These are phyloP conservation scores for Geranium rotundifolium DNA, from an alignment of 345 rosid species.

Conservation along the genomic window DNA sequence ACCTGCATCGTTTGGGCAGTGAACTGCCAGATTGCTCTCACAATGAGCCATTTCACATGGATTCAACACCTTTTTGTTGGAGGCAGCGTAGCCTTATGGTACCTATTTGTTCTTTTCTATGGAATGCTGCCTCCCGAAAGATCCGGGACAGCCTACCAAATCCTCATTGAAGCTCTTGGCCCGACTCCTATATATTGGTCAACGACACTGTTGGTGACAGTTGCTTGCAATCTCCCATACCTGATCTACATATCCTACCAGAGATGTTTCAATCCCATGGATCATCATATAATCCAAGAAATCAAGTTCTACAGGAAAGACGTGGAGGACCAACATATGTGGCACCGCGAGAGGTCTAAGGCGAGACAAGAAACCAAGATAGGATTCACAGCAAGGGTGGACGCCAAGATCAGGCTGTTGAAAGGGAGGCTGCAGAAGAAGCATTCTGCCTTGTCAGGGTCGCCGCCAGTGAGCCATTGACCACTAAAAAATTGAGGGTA, in stretches of 20 bases:
- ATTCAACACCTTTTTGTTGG: conserved; percentile 84
- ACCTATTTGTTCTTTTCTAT: conserved; percentile 58
- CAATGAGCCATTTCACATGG: conserved; percentile 98
- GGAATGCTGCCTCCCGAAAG: conserved; percentile 51
- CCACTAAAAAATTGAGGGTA: no score
- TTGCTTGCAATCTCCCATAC: conserved; percentile 55
- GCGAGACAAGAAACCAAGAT: conserved; percentile 81
- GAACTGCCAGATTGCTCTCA: conserved; percentile 84
- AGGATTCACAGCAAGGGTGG: conserved; percentile 81
- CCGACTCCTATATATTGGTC: conserved; percentile 79
- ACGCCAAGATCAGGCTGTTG: conserved; percentile 77
- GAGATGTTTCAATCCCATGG: conserved; percentile 69
- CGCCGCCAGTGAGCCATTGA: background rate
- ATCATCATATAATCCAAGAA: conserved; percentile 94
- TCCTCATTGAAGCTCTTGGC: conserved; percentile 71
- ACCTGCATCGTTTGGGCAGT: conserved; percentile 93
- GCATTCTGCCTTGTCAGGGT: conserved; percentile 15
- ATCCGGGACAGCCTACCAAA: conserved; percentile 59
- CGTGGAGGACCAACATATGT: conserved; percentile 60
- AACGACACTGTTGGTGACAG: conserved; percentile 59
- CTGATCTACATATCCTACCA: conserved; percentile 57
- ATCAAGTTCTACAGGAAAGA: conserved; percentile 74
- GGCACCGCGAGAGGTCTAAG: conserved; percentile 77
- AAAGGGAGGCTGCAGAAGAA: conserved; percentile 61
- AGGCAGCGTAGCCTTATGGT: conserved; percentile 91